Evolutionary conservation across 2,329 filamentous ascomycete species (phyloP), one percentile per base, ranked within the genome.

Genomic region (Colletotrichum kahawae): DNA sequence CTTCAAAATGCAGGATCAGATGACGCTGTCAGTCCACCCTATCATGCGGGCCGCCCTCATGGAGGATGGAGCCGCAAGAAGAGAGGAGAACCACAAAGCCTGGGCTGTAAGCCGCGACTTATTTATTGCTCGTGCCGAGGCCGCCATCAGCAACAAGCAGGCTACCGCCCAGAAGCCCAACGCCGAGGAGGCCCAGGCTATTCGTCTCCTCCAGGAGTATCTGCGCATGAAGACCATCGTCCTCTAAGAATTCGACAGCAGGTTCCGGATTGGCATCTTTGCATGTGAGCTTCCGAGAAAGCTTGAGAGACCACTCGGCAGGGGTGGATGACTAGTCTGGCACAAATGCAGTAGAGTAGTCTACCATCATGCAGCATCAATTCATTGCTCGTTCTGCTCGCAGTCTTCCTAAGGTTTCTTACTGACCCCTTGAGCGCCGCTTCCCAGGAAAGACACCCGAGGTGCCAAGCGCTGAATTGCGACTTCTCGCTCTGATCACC

Each of bases 141-240:
- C 9, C 0, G 18, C n/a, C 38, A 12, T 43, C 38, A 43, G 1
- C 2, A n/a, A 18, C 9, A 43, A 43, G 9, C 18, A 3, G 0
- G n/a, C 10, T n/a, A 43, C 9, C 38, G 0, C 18, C 38, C 38
- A 43, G 38, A 2, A 43, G 38, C 3, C 3, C 38, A 43, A 18
- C 38, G n/a, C 38, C 38, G n/a, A 43, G 2, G 18, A 43, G 38
- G 3, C 10, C 3, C 2, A 6, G 38, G 38, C 16, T 10, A 2
- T 43, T 43, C 16, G 2, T 0, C 16, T n/a, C 18, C 5, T 43
- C 18, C 18, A 43, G 38, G 38, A 43, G 5, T 43, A 43, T 43
- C 38, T 43, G 18, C 38, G 10, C 38, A 12, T 48, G 3, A 48
- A 48, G 4, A 48, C 1, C 38, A n/a, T 2, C 18, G 18, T n/a